Percentiles rank a stretch among this genome's conserved stretches.
phyloP scores from a whole-genome alignment of 176 grass and related monocot species.

The Aegilops umbellulata region DNA sequence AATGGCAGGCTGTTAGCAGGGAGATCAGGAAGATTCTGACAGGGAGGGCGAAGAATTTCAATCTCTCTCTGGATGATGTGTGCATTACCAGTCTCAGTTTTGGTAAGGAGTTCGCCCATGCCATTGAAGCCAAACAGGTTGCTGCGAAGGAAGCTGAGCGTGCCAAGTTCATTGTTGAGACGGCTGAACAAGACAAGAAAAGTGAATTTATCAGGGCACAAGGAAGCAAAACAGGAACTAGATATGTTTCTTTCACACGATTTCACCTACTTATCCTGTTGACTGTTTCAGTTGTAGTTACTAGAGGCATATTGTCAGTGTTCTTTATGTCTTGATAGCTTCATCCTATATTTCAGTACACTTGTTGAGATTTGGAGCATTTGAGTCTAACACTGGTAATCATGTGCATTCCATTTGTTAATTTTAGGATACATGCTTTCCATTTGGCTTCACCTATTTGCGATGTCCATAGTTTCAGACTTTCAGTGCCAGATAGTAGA shows the following conservation, averaged over 20 bases:
- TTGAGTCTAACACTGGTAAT: neutral
- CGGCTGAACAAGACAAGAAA: constrained; percentile 81
- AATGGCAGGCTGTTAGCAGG: constrained; percentile 65
- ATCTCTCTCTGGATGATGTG: constrained; percentile 69
- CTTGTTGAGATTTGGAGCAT: neutral
- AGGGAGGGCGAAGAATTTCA: constrained; percentile 65
- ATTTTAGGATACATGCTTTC: neutral
- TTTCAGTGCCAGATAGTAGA: neutral
- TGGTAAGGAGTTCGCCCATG: constrained; percentile 73
- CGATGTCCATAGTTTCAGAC: neutral
- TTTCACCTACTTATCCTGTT: too few relatives aligned
- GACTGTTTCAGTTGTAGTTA: neutral
- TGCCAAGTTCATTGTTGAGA: constrained; percentile 88
- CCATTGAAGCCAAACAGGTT: constrained; percentile 80
- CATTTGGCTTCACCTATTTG: neutral
- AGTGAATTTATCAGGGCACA: constrained; percentile 74
- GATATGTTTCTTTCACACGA: too few relatives aligned
- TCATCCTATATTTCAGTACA: neutral
- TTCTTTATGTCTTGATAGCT: neutral
- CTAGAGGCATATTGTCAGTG: neutral
- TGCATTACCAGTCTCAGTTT: constrained; percentile 80
- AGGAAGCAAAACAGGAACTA: constrained; percentile 18
- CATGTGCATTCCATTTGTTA: neutral
- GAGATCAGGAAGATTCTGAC: constrained; percentile 84
- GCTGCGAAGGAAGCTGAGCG: constrained; percentile 80